Evolutionary conservation across 306 rosid species (phyloP).

Genomic region (Citrullus colocynthis): DNA sequence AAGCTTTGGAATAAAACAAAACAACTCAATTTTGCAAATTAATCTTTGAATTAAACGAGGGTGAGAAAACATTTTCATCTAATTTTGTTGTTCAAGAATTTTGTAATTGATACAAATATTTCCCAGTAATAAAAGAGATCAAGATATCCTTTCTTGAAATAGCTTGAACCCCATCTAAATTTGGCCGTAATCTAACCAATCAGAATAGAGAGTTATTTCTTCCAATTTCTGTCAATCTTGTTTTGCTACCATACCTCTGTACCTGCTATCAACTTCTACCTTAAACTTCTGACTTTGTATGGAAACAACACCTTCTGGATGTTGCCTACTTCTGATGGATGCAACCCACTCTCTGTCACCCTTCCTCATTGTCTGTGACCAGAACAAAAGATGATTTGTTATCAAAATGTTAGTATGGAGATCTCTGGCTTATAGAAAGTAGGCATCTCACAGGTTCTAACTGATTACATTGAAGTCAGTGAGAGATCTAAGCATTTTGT

Average conservation of each 20-base stretch:
- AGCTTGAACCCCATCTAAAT: not conserved
- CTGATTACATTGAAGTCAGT: not conserved
- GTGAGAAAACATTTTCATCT: too few relatives aligned
- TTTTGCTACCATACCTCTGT: not conserved
- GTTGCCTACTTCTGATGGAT: not conserved
- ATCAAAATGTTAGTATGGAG: not conserved
- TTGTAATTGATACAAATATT: too few relatives aligned
- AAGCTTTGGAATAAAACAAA: too few relatives aligned
- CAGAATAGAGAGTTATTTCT: not conserved
- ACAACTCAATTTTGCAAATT: too few relatives aligned
- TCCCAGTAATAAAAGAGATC: too few relatives aligned
- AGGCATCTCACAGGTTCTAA: not conserved
- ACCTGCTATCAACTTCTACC: not conserved
- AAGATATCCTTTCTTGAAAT: not conserved
- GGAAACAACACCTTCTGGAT: not conserved
- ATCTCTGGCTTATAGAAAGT: not conserved
- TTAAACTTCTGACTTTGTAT: not conserved
- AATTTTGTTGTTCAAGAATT: too few relatives aligned
- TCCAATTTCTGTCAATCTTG: not conserved
- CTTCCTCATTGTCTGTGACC: not conserved
- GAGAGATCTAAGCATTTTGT: not conserved
- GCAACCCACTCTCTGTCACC: not conserved
- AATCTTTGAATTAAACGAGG: too few relatives aligned
- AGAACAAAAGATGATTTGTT: not conserved
- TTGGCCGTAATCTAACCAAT: not conserved